A percentile compares a stretch with the other conserved stretches of the same genome.
Conservation (phyloP, 2,329 filamentous ascomycete genomes). For the Celoporthe dispersa region DNA sequence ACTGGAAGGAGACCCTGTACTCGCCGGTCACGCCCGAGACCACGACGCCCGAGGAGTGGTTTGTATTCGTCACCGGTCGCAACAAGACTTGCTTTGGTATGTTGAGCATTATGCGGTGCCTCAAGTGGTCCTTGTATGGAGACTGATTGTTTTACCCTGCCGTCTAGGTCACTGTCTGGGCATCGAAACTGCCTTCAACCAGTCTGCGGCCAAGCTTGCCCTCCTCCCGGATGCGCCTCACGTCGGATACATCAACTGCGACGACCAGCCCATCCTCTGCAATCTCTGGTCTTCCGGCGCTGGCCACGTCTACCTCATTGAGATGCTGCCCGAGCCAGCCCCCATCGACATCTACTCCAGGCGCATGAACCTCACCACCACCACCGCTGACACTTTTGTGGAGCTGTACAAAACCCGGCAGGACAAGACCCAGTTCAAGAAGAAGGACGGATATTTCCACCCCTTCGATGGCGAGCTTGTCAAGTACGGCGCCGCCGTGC, state of each 20-base stretch:
- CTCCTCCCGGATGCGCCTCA: conserved; percentile 65
- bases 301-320: conserved; percentile 69
- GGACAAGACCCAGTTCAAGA: conserved; percentile 44
- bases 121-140: background rate
- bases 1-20: conserved; percentile 73
- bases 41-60: conserved; percentile 73
- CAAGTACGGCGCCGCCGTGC: conserved; percentile 64
- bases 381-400: conserved; percentile 66
- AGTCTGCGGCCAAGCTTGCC: conserved; percentile 67
- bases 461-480: conserved; percentile 73
- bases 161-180: conserved; percentile 64
- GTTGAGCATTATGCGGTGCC: conserved; percentile 32
- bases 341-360: conserved; percentile 67
- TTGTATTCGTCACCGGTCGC: conserved; percentile 73
- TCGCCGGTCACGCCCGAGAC: conserved; percentile 62
- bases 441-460: conserved; percentile 71
- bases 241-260: conserved; percentile 74
- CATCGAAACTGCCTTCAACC: conserved; percentile 69
- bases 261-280: conserved; percentile 74
- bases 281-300: conserved; percentile 71
- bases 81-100: conserved; percentile 78
- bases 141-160: conserved; percentile 32
- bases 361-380: conserved; percentile 71
- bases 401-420: conserved; percentile 61
- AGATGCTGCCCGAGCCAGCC: conserved; percentile 67